Conservation (phyloP, 1,284 basidiomycete species). For the Termitomyces sp. region DNA sequence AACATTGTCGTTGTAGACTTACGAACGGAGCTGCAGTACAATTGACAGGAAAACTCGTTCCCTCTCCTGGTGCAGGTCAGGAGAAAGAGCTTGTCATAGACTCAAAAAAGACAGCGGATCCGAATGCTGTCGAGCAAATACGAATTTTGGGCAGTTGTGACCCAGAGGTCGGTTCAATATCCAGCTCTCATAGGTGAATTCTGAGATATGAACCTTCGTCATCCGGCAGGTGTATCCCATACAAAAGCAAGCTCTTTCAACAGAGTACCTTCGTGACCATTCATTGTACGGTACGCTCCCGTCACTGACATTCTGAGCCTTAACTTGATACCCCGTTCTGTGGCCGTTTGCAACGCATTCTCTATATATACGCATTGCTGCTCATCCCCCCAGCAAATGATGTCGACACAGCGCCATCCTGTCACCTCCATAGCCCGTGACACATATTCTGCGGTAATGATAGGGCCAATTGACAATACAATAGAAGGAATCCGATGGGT, state of each 20-base stretch:
- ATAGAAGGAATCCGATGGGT: too few relatives aligned
- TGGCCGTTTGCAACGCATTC: too few relatives aligned
- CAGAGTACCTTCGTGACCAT: constrained; percentile 76
- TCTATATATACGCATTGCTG: too few relatives aligned
- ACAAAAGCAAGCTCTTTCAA: constrained; percentile 75
- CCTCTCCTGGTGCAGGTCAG: constrained; percentile 68
- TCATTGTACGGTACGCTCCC: too few relatives aligned
- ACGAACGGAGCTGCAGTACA: constrained; percentile 72
- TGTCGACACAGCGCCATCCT: too few relatives aligned
- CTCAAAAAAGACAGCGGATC: constrained; percentile 12
- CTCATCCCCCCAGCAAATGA: too few relatives aligned
- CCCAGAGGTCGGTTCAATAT: constrained; percentile 50
- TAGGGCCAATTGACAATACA: too few relatives aligned
- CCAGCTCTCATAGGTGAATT: neutral
- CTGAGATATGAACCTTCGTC: neutral
- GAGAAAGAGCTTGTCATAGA: constrained; percentile 73
- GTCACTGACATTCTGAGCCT: too few relatives aligned
- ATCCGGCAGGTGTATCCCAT: constrained; percentile 70
- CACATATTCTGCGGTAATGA: too few relatives aligned
- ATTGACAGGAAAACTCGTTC: constrained; percentile 59
- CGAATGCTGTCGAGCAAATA: constrained; percentile 29
- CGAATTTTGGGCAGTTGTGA: constrained; percentile 73
- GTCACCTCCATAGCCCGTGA: too few relatives aligned
- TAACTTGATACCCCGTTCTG: too few relatives aligned
- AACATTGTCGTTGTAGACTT: constrained; percentile 35